phyloP scores from a whole-genome alignment of 805 yeast species.

The Ogataea ganodermae region DNA sequence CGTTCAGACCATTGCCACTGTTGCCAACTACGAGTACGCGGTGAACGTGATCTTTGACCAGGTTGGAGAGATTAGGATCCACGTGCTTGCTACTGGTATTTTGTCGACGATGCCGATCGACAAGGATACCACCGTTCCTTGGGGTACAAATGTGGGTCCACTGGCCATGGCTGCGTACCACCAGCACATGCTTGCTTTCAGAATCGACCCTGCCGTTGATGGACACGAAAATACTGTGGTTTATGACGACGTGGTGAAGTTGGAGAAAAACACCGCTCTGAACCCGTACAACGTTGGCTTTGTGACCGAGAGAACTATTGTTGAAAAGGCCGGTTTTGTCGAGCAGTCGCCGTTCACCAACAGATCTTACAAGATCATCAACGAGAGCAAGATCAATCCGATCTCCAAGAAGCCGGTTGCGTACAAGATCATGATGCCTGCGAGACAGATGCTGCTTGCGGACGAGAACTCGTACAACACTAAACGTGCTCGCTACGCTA shows the following conservation, averaged over 20 bases:
- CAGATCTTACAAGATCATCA: slow-evolving; percentile 74
- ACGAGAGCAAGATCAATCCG: slow-evolving; percentile 71
- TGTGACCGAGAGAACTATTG: slow-evolving; percentile 57
- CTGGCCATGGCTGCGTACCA: slow-evolving; percentile 83
- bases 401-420: slow-evolving; percentile 72
- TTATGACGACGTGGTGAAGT: slow-evolving; percentile 66
- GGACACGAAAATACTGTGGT: slow-evolving; percentile 77
- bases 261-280: slow-evolving; percentile 52
- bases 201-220: slow-evolving; percentile 81
- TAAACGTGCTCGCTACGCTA: slow-evolving; percentile 76
- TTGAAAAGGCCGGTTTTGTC: slow-evolving; percentile 70
- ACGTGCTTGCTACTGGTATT: slow-evolving; percentile 85
- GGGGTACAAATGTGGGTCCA: slow-evolving; percentile 79
- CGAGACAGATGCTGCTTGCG: slow-evolving; percentile 75
- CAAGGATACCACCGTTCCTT: slow-evolving; percentile 62
- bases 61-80: slow-evolving; percentile 76
- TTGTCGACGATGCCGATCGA: slow-evolving; percentile 84
- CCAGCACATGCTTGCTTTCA: slow-evolving; percentile 76
- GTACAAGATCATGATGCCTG: slow-evolving; percentile 73
- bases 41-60: slow-evolving; percentile 71
- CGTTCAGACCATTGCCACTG: slow-evolving; percentile 80
- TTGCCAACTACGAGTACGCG: slow-evolving; percentile 81
- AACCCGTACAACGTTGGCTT: slow-evolving; percentile 76
- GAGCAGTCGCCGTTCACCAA: slow-evolving; percentile 77
- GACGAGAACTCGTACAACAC: slow-evolving; percentile 61